Percentiles rank a stretch among this genome's conserved stretches.
phyloP scores from a whole-genome alignment of 1,284 basidiomycete species.

The Cryptococcus depauperatus region DNA sequence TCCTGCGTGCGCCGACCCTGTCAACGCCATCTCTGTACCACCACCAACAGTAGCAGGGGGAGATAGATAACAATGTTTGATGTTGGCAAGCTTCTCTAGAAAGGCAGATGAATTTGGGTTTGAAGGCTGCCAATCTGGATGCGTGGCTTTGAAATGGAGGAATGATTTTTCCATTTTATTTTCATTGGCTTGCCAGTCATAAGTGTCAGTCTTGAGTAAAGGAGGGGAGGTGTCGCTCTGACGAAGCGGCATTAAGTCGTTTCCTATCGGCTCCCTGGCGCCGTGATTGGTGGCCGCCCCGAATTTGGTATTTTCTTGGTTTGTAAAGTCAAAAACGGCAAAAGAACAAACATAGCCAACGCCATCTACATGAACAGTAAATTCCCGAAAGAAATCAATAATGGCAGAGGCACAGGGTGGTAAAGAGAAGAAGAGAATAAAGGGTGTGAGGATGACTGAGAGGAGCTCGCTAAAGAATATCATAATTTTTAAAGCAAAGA shows the following conservation, averaged over 20 bases:
- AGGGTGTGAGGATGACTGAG: constrained; percentile 86
- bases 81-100: constrained; percentile 69
- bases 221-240: background rate
- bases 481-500: constrained; percentile 80
- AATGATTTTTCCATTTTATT: constrained; percentile 99
- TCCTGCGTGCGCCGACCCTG: constrained; percentile 11
- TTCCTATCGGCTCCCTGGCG: background rate
- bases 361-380: constrained; percentile 91
- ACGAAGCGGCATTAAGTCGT: background rate
- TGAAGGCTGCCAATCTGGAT: constrained; percentile 86
- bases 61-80: constrained; percentile 26
- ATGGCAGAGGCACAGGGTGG: constrained; percentile 79
- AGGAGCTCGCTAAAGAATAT: constrained; percentile 82
- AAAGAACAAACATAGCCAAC: constrained; percentile 96
- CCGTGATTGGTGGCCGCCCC: background rate
- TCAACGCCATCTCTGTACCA: background rate
- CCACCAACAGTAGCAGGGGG: constrained; percentile 1
- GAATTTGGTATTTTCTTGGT: background rate
- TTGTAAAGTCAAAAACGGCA: constrained; percentile 92
- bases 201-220: background rate
- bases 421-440: constrained; percentile 85
- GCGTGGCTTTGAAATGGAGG: constrained; percentile 88
- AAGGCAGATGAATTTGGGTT: constrained; percentile 80
- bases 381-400: constrained; percentile 93
- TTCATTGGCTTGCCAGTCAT: constrained; percentile 56